Evolutionary conservation across 2,329 filamentous ascomycete genomes (phyloP), one percentile per base, ranked within the genome.

Genomic region (Calonectria hongkongensis): DNA sequence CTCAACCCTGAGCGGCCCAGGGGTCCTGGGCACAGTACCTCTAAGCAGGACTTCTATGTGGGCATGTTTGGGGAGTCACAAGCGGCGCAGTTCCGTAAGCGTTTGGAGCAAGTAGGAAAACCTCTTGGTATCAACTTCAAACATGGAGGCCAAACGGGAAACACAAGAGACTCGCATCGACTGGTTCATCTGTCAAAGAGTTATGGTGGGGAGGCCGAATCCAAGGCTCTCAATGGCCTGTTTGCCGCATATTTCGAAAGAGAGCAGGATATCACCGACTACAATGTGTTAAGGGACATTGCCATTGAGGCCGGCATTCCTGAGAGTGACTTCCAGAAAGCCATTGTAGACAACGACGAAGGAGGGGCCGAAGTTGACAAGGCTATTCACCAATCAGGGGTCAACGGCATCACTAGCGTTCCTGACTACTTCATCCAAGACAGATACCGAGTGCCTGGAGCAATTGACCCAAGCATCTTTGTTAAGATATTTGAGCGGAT

Each of bases 91-190:
- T 51, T 51, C 18, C 15, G 27, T 15, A 30, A 51, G 48, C 48
- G 48, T 12, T 13, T 51, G 27, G 48, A 51, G 21, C 21, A 50
- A 28, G 47, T 28, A 21, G 47, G 47, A 16, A 21, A 50, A 16
- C 47, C 47, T 2, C 47, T 50, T 3, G 25, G 47, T 28, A 50
- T 50, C 25, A 50, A 50, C 25, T 50, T 50, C 12, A 50, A 50
- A 16, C 47, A 50, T 50, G 47, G 47, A 50, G 47, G 47, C 25
- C 47, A 28, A 21, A 50, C 47, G 21, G 47, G 47, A 28, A 50
- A 50, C 25, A 50, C 47, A 50, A 50, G 47, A 50, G 47, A 50
- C 47, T 50, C 47, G 25, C 47, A 50, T 50, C 47, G 47, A 50
- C 47, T 50, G 13, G 25, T 50, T 6, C 47, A 50, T 50, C 25